A percentile compares a stretch with the other conserved stretches of the same genome.
These are phyloP conservation scores for Domatiomyces globalis DNA, from an alignment of 2,329 filamentous ascomycete genomes.

Conservation along the genomic window DNA sequence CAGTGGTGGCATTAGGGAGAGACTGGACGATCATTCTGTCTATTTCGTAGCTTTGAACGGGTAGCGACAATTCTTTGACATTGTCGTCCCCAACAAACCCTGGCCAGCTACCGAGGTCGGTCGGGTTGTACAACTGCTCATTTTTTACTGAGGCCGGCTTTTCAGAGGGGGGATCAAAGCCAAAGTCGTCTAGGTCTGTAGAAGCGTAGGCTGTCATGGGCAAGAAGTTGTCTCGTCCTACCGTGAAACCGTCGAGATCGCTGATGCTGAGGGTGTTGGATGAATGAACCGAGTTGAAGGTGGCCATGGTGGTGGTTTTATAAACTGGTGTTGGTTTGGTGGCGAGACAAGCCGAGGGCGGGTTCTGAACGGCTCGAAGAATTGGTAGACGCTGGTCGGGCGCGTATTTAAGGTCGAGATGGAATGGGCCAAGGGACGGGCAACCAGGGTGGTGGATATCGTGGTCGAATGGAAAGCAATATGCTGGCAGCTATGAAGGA, in stretches of 20 bases:
- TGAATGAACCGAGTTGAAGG: constrained; percentile 6
- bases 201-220: constrained; percentile 2
- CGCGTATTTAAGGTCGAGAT: neutral
- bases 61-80: constrained; percentile 5
- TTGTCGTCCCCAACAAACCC: constrained; percentile 15
- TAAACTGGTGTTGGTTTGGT: neutral
- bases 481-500: too few relatives aligned
- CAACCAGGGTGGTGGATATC: neutral
- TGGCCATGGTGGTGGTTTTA: constrained; percentile 3
- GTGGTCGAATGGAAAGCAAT: neutral
- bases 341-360: neutral
- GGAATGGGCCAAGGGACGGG: neutral
- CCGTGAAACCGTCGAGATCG: constrained; percentile 15
- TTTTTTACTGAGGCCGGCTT: constrained; percentile 5
- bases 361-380: too few relatives aligned
- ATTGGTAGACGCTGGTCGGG: too few relatives aligned
- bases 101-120: constrained; percentile 11
- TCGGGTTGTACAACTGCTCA: constrained; percentile 15
- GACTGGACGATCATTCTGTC: constrained; percentile 11
- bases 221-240: constrained; percentile 11
- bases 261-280: constrained; percentile 12
- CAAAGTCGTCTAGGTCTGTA: constrained; percentile 15
- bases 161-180: constrained; percentile 14
- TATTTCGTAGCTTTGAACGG: constrained; percentile 8
- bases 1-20: constrained; percentile 9